Base-by-base conservation (phyloP, 495 filamentous ascomycete genomes). In the Penicillium bialowiezense region DNA sequence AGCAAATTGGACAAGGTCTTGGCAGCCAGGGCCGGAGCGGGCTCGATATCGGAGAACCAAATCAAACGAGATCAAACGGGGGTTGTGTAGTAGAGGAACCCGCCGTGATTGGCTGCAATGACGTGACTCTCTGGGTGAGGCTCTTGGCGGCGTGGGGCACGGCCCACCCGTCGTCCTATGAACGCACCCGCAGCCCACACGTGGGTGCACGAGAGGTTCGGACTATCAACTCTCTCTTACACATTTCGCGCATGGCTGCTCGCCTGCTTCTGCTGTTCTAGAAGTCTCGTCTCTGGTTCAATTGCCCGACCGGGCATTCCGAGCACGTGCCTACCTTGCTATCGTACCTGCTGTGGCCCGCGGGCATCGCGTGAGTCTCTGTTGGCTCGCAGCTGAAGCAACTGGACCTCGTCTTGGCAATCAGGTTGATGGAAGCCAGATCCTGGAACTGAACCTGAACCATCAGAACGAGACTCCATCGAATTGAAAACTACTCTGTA, bases 1-100 rank as follows among this genome's bases (percentile, higher is more conserved):
- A 50, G 47, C 47, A 50, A 50, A 42, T 35, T 35, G 19, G 38
- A 26, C 19, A 29, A 34, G 28, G 4, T 20, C 48, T 50, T 50
- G 48, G 39, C 48, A 32, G 14, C 1, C 20, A 17, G 41, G 41
- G 7, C 44, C 1, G 24, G 17, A 29, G 12, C 34, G 26, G 23
- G 29, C 13, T 15, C 19, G 15, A 40, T 32, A 40, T 13, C n/a
- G 13, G 20, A 13, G 23, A 8, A 14, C 12, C 2, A 20, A 7
- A 36, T 31, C 17, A 18, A 44, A 24, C 0, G 13, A 4, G 13
- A 31, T 31, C 3, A n/a, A 34, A 33, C 20, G 10, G 31, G 31
- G 19, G 3, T 32, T 23, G 18, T 10, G 21, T 24, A 4, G 32
- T 20, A 24, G 29, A 12, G 32, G n/a, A 33, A 35, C 3, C 3